Evolutionary conservation across 352 stramenopile genomes (phyloP).

Genomic region (Globisporangium nodosum): DNA sequence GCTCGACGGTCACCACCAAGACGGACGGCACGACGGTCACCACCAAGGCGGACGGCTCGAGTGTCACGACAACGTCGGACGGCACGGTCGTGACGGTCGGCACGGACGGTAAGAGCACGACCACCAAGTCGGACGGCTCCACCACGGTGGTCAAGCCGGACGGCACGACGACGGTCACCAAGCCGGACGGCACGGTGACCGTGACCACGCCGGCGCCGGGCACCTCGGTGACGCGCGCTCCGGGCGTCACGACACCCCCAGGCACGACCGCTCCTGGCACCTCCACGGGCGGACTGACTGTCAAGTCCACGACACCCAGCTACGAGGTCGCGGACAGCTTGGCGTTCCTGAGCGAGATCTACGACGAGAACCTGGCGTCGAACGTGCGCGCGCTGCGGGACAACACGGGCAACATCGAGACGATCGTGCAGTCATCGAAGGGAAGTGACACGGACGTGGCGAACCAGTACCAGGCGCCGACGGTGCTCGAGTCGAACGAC

Average conservation of each 20-base stretch:
- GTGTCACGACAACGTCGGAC: conserved; percentile 4
- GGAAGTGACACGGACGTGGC: conserved; percentile 14
- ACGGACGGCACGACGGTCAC: conserved; percentile 2
- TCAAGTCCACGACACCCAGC: conserved; percentile 14
- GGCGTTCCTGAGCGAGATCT: conserved; percentile 44
- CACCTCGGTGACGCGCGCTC: conserved; percentile 1
- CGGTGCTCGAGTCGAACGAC: conserved; percentile 29
- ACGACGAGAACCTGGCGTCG: conserved; percentile 39
- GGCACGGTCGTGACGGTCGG: conserved; percentile 1
- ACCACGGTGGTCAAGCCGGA: conserved; percentile 4
- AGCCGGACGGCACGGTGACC: conserved; percentile 1
- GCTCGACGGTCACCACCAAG: conserved; percentile 3
- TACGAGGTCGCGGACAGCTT: conserved; percentile 24
- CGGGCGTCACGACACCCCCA: not conserved
- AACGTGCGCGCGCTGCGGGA: conserved; percentile 41
- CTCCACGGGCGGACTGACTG: conserved; percentile 8
- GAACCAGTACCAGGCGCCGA: conserved; percentile 42
- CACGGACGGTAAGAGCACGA: conserved; percentile 5
- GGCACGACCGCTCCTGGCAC: not conserved
- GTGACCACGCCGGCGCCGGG: conserved; percentile 8
- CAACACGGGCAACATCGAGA: conserved; percentile 46
- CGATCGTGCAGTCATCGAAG: conserved; percentile 53
- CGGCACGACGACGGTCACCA: conserved; percentile 5
- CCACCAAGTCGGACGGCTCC: conserved; percentile 1
- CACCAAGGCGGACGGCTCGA: conserved; percentile 3